These are phyloP conservation scores for Suillus spraguei DNA, from an alignment of 768 basidiomycete species.

Conservation along the genomic window DNA sequence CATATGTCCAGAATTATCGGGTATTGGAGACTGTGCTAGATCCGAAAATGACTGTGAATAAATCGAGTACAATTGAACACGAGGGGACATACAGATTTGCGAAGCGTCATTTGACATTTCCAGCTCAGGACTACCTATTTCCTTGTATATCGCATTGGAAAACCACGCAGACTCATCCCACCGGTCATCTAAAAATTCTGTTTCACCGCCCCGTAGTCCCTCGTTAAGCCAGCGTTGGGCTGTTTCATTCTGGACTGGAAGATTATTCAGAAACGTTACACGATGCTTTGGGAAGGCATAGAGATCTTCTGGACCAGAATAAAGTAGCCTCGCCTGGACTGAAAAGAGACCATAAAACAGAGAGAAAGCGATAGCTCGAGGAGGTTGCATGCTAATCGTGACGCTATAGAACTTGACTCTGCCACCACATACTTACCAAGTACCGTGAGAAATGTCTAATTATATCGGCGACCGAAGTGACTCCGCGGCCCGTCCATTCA, in stretches of 20 bases:
- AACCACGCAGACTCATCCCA: conserved; percentile 47
- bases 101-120: conserved; percentile 27
- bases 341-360: conserved; percentile 21
- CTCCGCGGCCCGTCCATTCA: conserved; percentile 29
- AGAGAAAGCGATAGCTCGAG: conserved; percentile 18
- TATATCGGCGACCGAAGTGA: conserved; percentile 38
- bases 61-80: conserved; percentile 18
- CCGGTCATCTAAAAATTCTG: conserved; percentile 73
- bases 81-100: conserved; percentile 41
- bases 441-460: conserved; percentile 26
- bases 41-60: conserved; percentile 17
- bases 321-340: conserved; percentile 43
- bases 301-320: conserved; percentile 78
- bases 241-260: conserved; percentile 73
- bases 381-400: conserved; percentile 14
- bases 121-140: conserved; percentile 59
- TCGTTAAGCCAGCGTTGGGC: conserved; percentile 73
- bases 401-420: conserved; percentile 6
- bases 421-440: conserved; percentile 16
- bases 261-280: conserved; percentile 76
- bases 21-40: conserved; percentile 24
- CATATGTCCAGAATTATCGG: conserved; percentile 41
- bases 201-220: conserved; percentile 74
- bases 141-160: conserved; percentile 46
- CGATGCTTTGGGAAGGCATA: conserved; percentile 83